Evolutionary conservation across 163 green algal species (phyloP), one percentile per base, ranked within the genome.

Genomic region (Trebouxiophyceae sp.): DNA sequence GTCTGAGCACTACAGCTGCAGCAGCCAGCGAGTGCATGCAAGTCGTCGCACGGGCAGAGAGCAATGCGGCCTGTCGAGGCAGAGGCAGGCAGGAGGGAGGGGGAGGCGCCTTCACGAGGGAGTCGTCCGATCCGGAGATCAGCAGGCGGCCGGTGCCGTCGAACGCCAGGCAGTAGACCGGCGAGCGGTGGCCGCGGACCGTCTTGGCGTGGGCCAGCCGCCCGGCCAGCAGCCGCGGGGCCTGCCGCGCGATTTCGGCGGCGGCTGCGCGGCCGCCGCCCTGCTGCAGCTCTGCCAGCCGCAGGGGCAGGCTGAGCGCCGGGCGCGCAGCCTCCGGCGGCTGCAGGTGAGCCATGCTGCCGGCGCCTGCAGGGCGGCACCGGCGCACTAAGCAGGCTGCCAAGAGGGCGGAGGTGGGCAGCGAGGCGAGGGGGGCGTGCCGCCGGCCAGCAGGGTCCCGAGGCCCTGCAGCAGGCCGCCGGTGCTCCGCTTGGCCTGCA

Each of bases 121-220:
- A 67, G 69, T 96, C 89, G 65, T 96, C 89, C 20, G 84, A 86
- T 33, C 88, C 89, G 24, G 88, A 95, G 56, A 91, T 71, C 16
- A 93, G 44, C 30, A 67, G 68, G 12, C 69, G 32, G 1, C 82
- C 84, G 0, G 30, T 60, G 19, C 62, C 65, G 74, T 91, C 84
- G 63, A 83, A 85, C 2, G 75, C 63, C 8, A 90, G 56, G 67
- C 80, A 91, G 73, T 95, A 96, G 23, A 89, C 83, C 0, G 81
- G 81, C 1, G 67, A 71, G 3, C 78, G 78, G 63, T 96, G 89
- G 2, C 88, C 89, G 22, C 88, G 76, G 31, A 86, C 44, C 19
- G 84, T 89, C 3, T 58, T 66, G 47, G 69, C 58, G 72, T 88
- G 75, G 45, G 26, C 8, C 57, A 79, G 32, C 24, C 29, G 44